phyloP scores from a whole-genome alignment of 768 basidiomycete genomes.

The Imleria badia region DNA sequence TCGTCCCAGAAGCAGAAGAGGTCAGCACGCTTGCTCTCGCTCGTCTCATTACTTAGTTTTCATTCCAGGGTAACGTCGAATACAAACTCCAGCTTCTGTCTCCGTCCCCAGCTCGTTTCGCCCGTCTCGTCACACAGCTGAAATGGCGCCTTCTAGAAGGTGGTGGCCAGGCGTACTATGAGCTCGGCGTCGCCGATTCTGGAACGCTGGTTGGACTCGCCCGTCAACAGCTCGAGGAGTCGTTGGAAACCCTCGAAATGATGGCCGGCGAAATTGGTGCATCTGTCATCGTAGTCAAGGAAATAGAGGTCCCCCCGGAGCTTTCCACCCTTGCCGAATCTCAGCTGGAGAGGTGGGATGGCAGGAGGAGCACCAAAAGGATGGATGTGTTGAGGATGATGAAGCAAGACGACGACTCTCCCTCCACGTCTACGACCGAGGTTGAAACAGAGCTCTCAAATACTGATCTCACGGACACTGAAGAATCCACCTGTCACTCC shows the following conservation, averaged over 20 bases:
- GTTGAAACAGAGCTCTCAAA: conserved; percentile 37
- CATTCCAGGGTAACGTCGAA: conserved; percentile 77
- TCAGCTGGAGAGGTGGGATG: conserved; percentile 35
- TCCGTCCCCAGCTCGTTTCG: conserved; percentile 73
- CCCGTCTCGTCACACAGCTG: conserved; percentile 88
- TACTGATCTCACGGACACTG: conserved; percentile 40
- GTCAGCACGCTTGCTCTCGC: conserved; percentile 26
- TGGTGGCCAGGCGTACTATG: conserved; percentile 81
- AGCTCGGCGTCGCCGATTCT: conserved; percentile 81
- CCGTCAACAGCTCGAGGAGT: conserved; percentile 70
- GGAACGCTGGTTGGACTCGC: conserved; percentile 83
- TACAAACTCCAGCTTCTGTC: conserved; percentile 90
- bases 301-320: conserved; percentile 71
- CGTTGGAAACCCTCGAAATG: conserved; percentile 82
- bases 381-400: conserved; percentile 27
- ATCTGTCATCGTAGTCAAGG: conserved; percentile 87
- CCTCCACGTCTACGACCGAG: conserved; percentile 39
- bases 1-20: conserved; percentile 76
- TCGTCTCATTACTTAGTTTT: not conserved
- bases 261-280: conserved; percentile 96
- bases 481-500: conserved; percentile 25
- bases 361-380: conserved; percentile 38
- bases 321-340: conserved; percentile 39
- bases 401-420: conserved; percentile 32
- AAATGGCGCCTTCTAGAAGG: conserved; percentile 93